These are phyloP conservation scores for Petunia axillaris DNA, from an alignment of 257 asterid genomes.

Conservation along the genomic window DNA sequence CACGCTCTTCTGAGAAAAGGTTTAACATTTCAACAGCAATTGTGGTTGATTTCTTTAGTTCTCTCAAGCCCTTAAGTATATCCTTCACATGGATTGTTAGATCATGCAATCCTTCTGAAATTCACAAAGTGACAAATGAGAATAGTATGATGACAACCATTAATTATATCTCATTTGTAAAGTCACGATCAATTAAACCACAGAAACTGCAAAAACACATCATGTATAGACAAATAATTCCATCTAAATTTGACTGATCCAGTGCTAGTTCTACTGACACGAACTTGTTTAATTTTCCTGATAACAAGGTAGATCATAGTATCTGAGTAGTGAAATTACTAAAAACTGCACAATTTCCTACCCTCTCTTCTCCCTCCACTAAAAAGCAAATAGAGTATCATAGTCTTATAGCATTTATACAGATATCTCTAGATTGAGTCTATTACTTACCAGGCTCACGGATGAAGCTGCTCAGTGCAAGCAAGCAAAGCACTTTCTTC, in stretches of 20 bases:
- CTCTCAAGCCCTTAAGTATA: slow-evolving; percentile 72
- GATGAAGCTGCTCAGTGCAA: slow-evolving; percentile 75
- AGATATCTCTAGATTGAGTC: neutral
- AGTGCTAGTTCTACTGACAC: too few relatives aligned
- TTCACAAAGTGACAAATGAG: slow-evolving; percentile 24
- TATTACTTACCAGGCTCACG: slow-evolving; percentile 62
- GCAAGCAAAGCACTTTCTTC: slow-evolving; percentile 72
- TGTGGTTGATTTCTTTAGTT: slow-evolving; percentile 65
- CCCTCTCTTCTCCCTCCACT: too few relatives aligned
- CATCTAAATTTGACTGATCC: neutral
- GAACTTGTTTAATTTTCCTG: too few relatives aligned
- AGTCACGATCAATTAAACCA: neutral
- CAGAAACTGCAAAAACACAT: neutral
- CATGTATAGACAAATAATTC: neutral
- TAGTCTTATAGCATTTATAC: neutral
- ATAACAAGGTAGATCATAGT: too few relatives aligned
- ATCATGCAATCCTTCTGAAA: slow-evolving; percentile 75
- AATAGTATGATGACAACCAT: neutral
- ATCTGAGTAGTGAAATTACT: too few relatives aligned
- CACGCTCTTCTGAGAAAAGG: slow-evolving; percentile 71
- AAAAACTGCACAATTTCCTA: too few relatives aligned
- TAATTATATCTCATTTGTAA: slow-evolving; percentile 10
- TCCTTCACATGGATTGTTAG: slow-evolving; percentile 62
- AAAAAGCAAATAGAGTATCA: too few relatives aligned
- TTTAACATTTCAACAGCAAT: slow-evolving; percentile 73